Percentiles rank a stretch among this genome's conserved stretches.
Evolutionary conservation across 176 grass and related monocot species (phyloP).

Genomic region (Ampelocalamus luodianensis): DNA sequence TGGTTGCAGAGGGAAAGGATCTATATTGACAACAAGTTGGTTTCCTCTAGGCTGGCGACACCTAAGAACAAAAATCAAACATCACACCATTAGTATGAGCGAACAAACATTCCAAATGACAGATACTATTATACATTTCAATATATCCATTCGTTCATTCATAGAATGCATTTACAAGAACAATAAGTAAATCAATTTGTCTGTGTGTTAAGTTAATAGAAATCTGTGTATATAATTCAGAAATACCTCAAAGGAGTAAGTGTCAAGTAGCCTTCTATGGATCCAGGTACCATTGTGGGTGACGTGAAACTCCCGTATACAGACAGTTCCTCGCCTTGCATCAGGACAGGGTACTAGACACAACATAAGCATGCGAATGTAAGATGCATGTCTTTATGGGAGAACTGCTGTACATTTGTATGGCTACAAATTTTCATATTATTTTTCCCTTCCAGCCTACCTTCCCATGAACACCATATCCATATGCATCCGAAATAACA

Average conservation of each 20-base stretch:
- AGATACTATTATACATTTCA: too few relatives aligned
- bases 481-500: slow-evolving; percentile 36
- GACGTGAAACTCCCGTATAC: slow-evolving; percentile 53
- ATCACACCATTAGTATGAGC: not conserved
- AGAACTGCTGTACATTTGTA: too few relatives aligned
- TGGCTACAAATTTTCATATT: too few relatives aligned
- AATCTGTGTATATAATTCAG: not conserved
- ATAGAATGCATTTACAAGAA: too few relatives aligned
- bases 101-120: not conserved
- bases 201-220: too few relatives aligned
- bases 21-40: slow-evolving; percentile 51
- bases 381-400: not conserved
- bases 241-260: slow-evolving; percentile 70
- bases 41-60: slow-evolving; percentile 52
- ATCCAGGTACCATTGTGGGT: slow-evolving; percentile 44
- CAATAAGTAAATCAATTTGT: too few relatives aligned
- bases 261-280: slow-evolving; percentile 57
- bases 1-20: slow-evolving; percentile 41
- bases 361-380: not conserved
- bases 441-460: slow-evolving; percentile 26
- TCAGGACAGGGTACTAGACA: slow-evolving; percentile 54
- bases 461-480: slow-evolving; percentile 60
- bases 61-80: slow-evolving; percentile 36
- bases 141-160: too few relatives aligned
- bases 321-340: slow-evolving; percentile 48